Base-by-base conservation (phyloP, 345 rosid species). In the Dovyalis caffra region DNA sequence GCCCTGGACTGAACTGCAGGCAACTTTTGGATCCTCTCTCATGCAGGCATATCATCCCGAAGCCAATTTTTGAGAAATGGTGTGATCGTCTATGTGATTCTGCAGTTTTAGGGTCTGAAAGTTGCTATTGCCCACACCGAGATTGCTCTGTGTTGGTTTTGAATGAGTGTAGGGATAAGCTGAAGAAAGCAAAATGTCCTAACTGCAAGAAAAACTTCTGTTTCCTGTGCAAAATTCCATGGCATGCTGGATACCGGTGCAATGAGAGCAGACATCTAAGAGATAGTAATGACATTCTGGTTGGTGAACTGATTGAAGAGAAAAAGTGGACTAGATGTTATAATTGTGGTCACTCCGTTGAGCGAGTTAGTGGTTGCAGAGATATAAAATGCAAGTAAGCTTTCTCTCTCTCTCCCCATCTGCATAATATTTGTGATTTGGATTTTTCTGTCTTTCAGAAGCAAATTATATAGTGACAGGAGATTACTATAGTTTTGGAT, bases 241-340 rank as follows among this genome's bases (percentile, higher is more conserved):
- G 83, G 83, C 83, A 83, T 61, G 77, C 74, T 8, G 86, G 86
- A 21, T 77, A 74, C 37, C 32, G 37, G 56, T 83, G 86, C 57
- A 72, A 7, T 25, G 81, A 79, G 70, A 74, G 69, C 28, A 37
- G 60, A 29, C 62, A 34, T 21, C 14, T 74, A 33, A 77, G 79
- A 75, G 79, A 79, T 32, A 64, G 64, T 25, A 74, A 83, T 33
- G 85, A 82, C 72, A 15, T 76, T 69, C 66, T 70, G 51, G 51
- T 65, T 53, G 80, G 80, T 58, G 68, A 68, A 28, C 80, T 82
- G 47, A 61, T 72, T 32, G 80, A 82, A 64, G 53, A 25, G 61
- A 82, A 72, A 37, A 47, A 15, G 38, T 82, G 85, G 85, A 76
- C 72, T 5, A 72, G 76, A 65, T 82, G 82, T 53, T 74, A 74